Conservation (phyloP, 2,329 filamentous ascomycete genomes). For the Dothistroma septosporum region DNA sequence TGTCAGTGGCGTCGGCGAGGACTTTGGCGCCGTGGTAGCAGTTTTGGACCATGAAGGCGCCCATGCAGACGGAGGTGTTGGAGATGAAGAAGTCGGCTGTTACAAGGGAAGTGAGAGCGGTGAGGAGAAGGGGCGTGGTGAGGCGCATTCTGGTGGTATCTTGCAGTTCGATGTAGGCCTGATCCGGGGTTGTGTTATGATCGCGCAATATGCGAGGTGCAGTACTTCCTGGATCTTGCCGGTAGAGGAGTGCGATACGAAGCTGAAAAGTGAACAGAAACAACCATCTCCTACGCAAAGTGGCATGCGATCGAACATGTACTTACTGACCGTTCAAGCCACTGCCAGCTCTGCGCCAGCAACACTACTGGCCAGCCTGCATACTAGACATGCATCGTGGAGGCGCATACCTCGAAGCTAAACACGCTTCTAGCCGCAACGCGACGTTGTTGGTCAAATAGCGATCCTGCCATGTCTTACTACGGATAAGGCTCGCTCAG, state of each 20-base stretch:
- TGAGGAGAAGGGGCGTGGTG: neutral
- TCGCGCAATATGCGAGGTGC: neutral
- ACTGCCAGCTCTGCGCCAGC: neutral
- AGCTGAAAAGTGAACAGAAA: neutral
- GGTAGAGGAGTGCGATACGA: neutral
- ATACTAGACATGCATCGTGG: slow-evolving; percentile 12
- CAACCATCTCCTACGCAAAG: neutral
- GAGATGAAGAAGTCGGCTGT: slow-evolving; percentile 24
- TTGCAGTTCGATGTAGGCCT: neutral
- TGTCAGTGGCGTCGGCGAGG: slow-evolving; percentile 12
- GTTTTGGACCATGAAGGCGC: slow-evolving; percentile 13
- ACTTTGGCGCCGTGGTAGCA: slow-evolving; percentile 21
- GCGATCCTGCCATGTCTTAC: neutral
- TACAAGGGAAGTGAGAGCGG: slow-evolving; percentile 3
- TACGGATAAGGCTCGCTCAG: neutral
- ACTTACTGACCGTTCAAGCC: neutral
- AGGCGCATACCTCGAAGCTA: slow-evolving; percentile 6
- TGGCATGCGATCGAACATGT: neutral
- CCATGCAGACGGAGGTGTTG: slow-evolving; percentile 25
- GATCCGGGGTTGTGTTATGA: neutral
- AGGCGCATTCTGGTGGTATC: neutral
- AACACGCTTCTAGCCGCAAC: neutral
- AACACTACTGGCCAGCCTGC: slow-evolving; percentile 3
- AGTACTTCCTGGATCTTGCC: neutral
- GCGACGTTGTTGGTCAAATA: neutral